Base-by-base conservation (phyloP, 73 alveolate genomes). In the Strombidium stylifer region DNA sequence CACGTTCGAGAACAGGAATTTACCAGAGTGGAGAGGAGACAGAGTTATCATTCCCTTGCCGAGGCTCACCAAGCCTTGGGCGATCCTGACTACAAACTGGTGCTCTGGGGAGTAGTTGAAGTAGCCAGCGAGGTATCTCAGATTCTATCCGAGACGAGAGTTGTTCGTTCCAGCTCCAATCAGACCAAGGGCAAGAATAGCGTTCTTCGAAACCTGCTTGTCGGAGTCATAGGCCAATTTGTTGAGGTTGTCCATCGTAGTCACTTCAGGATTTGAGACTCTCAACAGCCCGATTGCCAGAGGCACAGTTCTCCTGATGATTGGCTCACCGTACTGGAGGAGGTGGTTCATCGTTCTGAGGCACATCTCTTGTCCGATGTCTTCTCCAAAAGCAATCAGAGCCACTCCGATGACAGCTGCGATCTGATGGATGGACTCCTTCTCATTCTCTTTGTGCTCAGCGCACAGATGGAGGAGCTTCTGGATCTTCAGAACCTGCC, bases 91-190 rank as follows among this genome's bases (percentile, higher is more conserved):
- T 84, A 94, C 87, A 59, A 91, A 90, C 57, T 92, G 75, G 16
- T 91, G 93, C 54, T 94, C 93, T 50, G 98, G 85, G 35, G 85
- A 95, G 60, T 84, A 86, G n/a, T 84, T 74, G 65, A 82, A 92
- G 81, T 76, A 94, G n/a, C 88, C 94, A 0, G 99, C 99, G 57
- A 94, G 68, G 49, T 88, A 88, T 57, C 99, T 71, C 49, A 94
- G 70, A 56, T 81, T 65, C 26, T 98, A 97, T 7, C 96, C 96
- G 37, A 94, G 89, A 24, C 98, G 69, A 12, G 96, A 81, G 61
- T 94, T 94, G 80, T 94, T 94, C 39, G 98, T 92, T 20, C 99
- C 99, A 19, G 97, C 94, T 21, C 94, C 86, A 19, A 92, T 85
- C 48, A 92, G 75, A 6, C 98, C 98, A 65, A 85, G 88, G 49